Evolutionary conservation across 768 basidiomycete genomes (phyloP).

Genomic region (Serendipita sp.): DNA sequence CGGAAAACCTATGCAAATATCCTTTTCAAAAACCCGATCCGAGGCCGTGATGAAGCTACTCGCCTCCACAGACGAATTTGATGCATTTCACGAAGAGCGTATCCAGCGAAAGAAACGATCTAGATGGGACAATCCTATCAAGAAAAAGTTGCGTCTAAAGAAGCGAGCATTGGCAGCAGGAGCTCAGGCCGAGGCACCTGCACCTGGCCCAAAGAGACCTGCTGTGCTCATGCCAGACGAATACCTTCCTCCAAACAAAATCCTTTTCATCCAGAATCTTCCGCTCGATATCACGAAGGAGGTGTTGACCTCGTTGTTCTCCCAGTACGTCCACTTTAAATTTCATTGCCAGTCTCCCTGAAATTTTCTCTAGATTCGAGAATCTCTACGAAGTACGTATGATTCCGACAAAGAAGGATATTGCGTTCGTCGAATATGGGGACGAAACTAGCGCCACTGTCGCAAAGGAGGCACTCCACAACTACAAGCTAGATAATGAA

Average conservation of each 20-base stretch:
- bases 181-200: conserved; percentile 44
- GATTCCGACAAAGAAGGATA: conserved; percentile 92
- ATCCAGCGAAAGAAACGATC: conserved; percentile 71
- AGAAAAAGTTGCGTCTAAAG: conserved; percentile 70
- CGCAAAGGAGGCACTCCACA: conserved; percentile 93
- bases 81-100: conserved; percentile 57
- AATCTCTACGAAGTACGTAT: conserved; percentile 95
- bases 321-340: conserved; percentile 42
- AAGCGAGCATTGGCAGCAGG: conserved; percentile 52
- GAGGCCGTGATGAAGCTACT: conserved; percentile 76
- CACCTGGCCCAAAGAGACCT: conserved; percentile 56
- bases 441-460: conserved; percentile 84
- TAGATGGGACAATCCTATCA: conserved; percentile 78
- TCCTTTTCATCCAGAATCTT: conserved; percentile 93
- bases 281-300: conserved; percentile 89
- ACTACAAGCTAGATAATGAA: conserved; percentile 92
- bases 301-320: conserved; percentile 77
- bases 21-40: conserved; percentile 76
- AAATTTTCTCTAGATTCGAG: conserved; percentile 48
- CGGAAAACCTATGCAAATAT: conserved; percentile 96
- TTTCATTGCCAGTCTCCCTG: conserved; percentile 2
- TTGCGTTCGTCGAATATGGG: conserved; percentile 93
- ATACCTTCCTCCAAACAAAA: conserved; percentile 97
- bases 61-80: conserved; percentile 42
- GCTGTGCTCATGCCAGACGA: conserved; percentile 98